A percentile compares a stretch with the other conserved stretches of the same genome.
phyloP scores from a whole-genome alignment of 176 grass and related monocot species.

The Coix lacrymajobi region DNA sequence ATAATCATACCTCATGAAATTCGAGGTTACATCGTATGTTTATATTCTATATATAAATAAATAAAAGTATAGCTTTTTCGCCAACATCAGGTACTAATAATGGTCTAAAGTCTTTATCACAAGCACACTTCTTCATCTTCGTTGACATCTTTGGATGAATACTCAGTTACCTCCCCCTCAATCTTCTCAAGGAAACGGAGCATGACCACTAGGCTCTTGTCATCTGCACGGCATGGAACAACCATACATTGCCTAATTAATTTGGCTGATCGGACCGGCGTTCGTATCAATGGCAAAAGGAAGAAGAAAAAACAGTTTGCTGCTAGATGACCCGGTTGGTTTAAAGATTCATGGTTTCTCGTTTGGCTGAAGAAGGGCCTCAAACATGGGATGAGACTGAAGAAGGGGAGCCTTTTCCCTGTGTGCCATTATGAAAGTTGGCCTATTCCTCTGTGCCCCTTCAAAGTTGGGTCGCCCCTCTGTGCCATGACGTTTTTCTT shows the following conservation, averaged over 20 bases:
- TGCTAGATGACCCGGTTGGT: neutral
- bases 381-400: neutral
- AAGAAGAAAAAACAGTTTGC: neutral
- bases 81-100: neutral
- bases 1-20: neutral
- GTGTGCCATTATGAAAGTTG: too few species aligned
- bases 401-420: too few species aligned
- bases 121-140: conserved; percentile 37
- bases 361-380: neutral
- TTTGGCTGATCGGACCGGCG: neutral
- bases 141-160: conserved; percentile 19
- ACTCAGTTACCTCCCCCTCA: conserved; percentile 21
- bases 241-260: neutral
- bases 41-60: neutral
- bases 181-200: conserved; percentile 56
- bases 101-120: neutral
- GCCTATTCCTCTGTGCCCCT: too few species aligned
- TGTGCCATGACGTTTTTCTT: too few species aligned
- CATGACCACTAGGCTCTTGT: conserved; percentile 39
- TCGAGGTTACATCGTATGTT: neutral
- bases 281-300: neutral
- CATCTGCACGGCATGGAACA: conserved; percentile 37
- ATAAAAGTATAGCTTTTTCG: neutral
- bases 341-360: neutral
- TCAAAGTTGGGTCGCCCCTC: too few species aligned